These are phyloP conservation scores for Viola odorata DNA, from an alignment of 345 rosid species.

Conservation along the genomic window DNA sequence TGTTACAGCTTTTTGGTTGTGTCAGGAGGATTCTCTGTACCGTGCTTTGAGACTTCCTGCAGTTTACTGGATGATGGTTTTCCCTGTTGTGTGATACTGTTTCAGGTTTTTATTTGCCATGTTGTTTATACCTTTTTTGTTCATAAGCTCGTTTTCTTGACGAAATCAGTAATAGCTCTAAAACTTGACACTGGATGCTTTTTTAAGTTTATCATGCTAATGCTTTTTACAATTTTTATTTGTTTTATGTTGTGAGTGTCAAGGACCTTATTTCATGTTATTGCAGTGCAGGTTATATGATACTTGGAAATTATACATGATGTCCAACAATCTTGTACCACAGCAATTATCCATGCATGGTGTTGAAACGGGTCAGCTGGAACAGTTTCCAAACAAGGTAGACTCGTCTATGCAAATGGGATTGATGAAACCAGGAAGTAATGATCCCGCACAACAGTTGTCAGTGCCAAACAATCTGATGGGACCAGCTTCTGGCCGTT, in stretches of 20 bases:
- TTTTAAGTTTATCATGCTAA: no score
- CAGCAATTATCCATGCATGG: slow-evolving; percentile 37
- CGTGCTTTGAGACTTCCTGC: no score
- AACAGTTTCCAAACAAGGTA: slow-evolving; percentile 30
- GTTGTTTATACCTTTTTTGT: no score
- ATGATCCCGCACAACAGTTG: slow-evolving; percentile 13
- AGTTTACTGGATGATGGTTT: no score
- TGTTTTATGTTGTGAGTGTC: not conserved
- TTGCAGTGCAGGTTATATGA: slow-evolving; percentile 21
- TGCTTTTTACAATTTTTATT: no score
- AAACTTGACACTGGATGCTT: no score
- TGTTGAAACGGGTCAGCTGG: slow-evolving; percentile 40
- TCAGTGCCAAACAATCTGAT: slow-evolving; percentile 23
- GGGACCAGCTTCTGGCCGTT: slow-evolving; percentile 21
- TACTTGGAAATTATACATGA: slow-evolving; percentile 22
- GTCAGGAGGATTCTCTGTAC: no score
- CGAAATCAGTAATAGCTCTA: no score
- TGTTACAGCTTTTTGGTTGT: no score
- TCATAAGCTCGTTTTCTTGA: no score
- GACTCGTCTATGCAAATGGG: slow-evolving; percentile 29
- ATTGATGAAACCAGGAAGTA: slow-evolving; percentile 1
- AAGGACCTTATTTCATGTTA: slow-evolving; percentile 2
- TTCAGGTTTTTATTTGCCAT: no score
- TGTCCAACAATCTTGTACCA: slow-evolving; percentile 52
- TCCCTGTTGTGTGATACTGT: no score